Evolutionary conservation across 768 basidiomycete genomes (phyloP).

Genomic region (Lactarius deliciosus): DNA sequence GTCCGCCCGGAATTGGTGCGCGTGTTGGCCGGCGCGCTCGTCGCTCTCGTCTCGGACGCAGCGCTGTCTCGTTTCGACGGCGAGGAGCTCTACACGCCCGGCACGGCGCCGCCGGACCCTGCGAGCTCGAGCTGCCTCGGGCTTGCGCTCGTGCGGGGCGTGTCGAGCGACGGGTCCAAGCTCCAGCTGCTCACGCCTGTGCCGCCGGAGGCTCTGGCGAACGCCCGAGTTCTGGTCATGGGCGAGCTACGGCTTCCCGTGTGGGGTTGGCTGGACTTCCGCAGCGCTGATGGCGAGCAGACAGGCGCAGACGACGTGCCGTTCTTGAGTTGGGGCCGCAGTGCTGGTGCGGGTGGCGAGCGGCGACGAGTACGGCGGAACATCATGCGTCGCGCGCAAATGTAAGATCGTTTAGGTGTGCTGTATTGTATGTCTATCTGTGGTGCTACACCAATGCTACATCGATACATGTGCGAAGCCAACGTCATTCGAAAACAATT

Average conservation of each 20-base stretch:
- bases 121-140: conserved; percentile 65
- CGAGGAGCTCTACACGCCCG: conserved; percentile 59
- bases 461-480: conserved; percentile 13
- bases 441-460: neutral
- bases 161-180: conserved; percentile 29
- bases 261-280: conserved; percentile 83
- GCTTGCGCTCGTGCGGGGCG: conserved; percentile 70
- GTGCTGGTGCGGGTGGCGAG: conserved; percentile 70
- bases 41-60: conserved; percentile 60
- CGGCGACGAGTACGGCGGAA: conserved; percentile 76
- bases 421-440: neutral
- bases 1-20: conserved; percentile 61
- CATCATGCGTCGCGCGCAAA: conserved; percentile 80
- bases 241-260: conserved; percentile 88
- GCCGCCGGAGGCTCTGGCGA: conserved; percentile 46
- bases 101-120: conserved; percentile 54
- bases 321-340: conserved; percentile 77
- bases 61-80: neutral
- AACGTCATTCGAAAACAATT: conserved; percentile 38
- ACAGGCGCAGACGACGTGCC: conserved; percentile 56
- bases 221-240: conserved; percentile 61
- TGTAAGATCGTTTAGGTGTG: conserved; percentile 39
- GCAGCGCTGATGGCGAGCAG: conserved; percentile 38
- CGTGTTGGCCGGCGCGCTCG: conserved; percentile 78
- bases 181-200: conserved; percentile 85